A percentile compares a stretch with the other conserved stretches of the same genome.
phyloP scores from a whole-genome alignment of 2,329 filamentous ascomycete genomes.

The Diaporthe velutina region DNA sequence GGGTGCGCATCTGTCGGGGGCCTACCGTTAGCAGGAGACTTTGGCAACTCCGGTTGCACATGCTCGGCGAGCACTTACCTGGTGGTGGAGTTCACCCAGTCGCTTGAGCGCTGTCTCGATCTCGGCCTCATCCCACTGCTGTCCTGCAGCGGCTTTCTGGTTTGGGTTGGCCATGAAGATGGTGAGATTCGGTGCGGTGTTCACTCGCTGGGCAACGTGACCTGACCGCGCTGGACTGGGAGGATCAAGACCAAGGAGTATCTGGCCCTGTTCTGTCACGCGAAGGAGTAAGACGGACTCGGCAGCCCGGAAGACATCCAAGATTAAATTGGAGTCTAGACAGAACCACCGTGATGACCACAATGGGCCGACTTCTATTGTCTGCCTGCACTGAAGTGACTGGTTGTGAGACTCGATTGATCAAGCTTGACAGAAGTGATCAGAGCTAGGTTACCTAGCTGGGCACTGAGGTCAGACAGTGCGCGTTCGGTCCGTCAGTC shows the following conservation, averaged over 20 bases:
- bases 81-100: conserved; percentile 67
- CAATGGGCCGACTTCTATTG: neutral
- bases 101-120: conserved; percentile 63
- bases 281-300: neutral
- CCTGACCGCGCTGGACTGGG: neutral
- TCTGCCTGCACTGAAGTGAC: neutral
- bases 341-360: neutral
- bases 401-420: neutral
- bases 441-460: conserved; percentile 14
- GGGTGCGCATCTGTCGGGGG: conserved; percentile 47
- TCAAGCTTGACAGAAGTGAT: neutral
- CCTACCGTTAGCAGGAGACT: conserved; percentile 21
- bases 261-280: neutral
- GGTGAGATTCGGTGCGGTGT: too few species aligned
- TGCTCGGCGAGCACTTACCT: conserved; percentile 53
- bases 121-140: conserved; percentile 61
- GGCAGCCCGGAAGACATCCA: neutral
- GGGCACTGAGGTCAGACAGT: conserved; percentile 21
- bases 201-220: neutral
- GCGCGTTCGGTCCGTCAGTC: conserved; percentile 6
- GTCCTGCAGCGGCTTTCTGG: conserved; percentile 42
- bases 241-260: neutral
- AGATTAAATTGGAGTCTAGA: neutral
- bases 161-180: conserved; percentile 24
- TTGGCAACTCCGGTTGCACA: neutral